Evolutionary conservation across 2,329 filamentous ascomycete genomes (phyloP).

Genomic region (Cladosporium sp.): DNA sequence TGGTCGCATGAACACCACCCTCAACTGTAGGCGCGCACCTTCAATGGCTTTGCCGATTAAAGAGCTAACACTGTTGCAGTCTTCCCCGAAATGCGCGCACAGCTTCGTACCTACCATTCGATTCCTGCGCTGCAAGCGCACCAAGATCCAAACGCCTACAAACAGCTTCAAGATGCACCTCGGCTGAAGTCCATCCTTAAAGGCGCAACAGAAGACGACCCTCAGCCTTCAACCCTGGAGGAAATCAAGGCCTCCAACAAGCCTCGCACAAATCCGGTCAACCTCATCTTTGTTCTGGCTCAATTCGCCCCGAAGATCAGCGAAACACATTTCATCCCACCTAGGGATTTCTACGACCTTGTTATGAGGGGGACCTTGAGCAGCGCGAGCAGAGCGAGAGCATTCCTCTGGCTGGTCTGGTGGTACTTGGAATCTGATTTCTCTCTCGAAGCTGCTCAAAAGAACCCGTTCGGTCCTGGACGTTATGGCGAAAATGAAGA

Average conservation of each 20-base stretch:
- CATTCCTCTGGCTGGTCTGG: conserved; percentile 98
- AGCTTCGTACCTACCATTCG: conserved; percentile 94
- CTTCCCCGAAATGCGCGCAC: conserved; percentile 98
- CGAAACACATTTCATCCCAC: conserved; percentile 81
- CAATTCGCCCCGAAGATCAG: conserved; percentile 88
- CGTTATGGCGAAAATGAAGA: conserved; percentile 39
- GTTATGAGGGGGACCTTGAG: conserved; percentile 85
- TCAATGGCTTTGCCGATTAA: not conserved
- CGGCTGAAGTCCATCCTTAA: conserved; percentile 96
- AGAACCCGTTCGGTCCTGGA: conserved; percentile 81
- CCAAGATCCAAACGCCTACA: conserved; percentile 93
- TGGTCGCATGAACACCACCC: conserved; percentile 96
- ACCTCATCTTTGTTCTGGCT: conserved; percentile 91
- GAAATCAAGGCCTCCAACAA: conserved; percentile 67
- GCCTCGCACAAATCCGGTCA: conserved; percentile 93
- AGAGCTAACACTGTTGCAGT: conserved; percentile 53
- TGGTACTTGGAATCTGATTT: conserved; percentile 98
- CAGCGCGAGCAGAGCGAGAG: conserved; percentile 76
- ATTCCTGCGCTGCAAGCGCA: conserved; percentile 94
- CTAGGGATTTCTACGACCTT: conserved; percentile 90
- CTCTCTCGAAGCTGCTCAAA: conserved; percentile 76
- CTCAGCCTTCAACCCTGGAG: conserved; percentile 78
- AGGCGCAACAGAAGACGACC: conserved; percentile 85
- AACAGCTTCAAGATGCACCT: conserved; percentile 94
- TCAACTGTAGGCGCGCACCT: conserved; percentile 69